A percentile compares a stretch with the other conserved stretches of the same genome.
These are phyloP conservation scores for Claviceps sp. DNA, from an alignment of 2,329 filamentous ascomycete genomes.

Conservation along the genomic window DNA sequence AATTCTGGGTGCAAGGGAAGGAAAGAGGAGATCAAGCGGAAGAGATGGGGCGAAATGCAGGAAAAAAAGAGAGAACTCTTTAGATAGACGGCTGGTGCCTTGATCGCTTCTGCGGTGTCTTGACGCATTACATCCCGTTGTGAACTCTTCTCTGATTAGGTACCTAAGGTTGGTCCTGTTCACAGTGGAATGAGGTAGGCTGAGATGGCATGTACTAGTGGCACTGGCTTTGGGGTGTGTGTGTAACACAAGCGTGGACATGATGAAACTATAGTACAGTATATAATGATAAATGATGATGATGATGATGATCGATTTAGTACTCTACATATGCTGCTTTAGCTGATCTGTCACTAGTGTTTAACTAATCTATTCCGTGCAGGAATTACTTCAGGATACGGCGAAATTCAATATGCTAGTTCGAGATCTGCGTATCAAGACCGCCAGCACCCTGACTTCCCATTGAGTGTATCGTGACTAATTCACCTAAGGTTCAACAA, in stretches of 20 bases:
- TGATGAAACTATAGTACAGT: background rate
- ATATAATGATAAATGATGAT: background rate
- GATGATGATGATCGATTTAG: too few relatives aligned
- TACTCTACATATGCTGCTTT: too few relatives aligned
- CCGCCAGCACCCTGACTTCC: too few relatives aligned
- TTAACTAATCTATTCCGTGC: too few relatives aligned
- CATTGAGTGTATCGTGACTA: too few relatives aligned
- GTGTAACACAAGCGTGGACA: background rate
- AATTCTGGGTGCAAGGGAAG: background rate
- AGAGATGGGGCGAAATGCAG: too few relatives aligned
- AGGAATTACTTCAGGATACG: too few relatives aligned
- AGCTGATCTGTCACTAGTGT: too few relatives aligned
- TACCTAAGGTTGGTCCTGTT: background rate
- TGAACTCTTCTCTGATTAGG: background rate
- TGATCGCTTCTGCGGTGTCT: background rate
- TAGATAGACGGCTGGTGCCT: background rate
- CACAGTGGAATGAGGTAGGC: background rate
- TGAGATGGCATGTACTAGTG: background rate
- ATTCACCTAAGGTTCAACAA: too few relatives aligned
- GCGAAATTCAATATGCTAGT: too few relatives aligned
- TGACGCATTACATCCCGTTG: background rate
- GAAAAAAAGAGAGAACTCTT: background rate
- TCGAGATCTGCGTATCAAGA: too few relatives aligned
- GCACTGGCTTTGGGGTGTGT: constrained; percentile 1
- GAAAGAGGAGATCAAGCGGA: background rate